Base-by-base conservation (phyloP, 2,329 filamentous ascomycete genomes). In the Gnomoniopsis sp. region DNA sequence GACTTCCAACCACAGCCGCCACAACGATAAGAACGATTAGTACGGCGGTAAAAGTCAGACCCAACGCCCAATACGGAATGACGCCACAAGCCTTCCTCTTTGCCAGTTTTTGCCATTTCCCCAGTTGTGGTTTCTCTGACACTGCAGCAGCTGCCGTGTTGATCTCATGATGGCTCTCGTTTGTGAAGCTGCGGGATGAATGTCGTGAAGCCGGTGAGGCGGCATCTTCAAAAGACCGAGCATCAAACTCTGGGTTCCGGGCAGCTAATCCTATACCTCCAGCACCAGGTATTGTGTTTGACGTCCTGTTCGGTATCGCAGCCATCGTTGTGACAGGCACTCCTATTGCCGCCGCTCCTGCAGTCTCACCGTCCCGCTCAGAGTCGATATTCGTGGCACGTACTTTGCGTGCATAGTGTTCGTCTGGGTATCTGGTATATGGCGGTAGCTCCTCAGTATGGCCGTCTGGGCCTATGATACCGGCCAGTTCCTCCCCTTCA, bases 381-480 rank as follows among this genome's bases (percentile, higher is more conserved):
- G 30, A 33, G 6, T 30, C 26, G 26, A 52, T 66, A 23, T 67
- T 65, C n/a, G 69, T 64, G 21, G 71, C 69, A 19, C 71, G 65
- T 51, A 75, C 72, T 67, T 83, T 91, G 78, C 72, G 83, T 69
- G 69, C 82, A 72, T 74, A 87, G 0, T 78, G 78, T 58, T 91
- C 88, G 54, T 96, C 90, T 2, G 93, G 91, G 72, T 96, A 97
- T 70, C 91, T 83, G 15, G 91, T 90, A 70, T 98, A 98, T 0
- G 93, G 93, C 14, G 93, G 93, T 19, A 97, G 77, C 71, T 96
- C 91, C 72, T 98, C 93, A 1, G 89, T 88, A 69, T 97, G 92
- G 1, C 93, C 93, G 67, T 96, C 86, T 0, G 89, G 90, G 1
- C 92, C 92, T 53, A 97, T 88, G 55, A 97, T 85, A 70, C 93